Evolutionary conservation across 768 basidiomycete genomes (phyloP).

Genomic region (Tricholoma sp.): DNA sequence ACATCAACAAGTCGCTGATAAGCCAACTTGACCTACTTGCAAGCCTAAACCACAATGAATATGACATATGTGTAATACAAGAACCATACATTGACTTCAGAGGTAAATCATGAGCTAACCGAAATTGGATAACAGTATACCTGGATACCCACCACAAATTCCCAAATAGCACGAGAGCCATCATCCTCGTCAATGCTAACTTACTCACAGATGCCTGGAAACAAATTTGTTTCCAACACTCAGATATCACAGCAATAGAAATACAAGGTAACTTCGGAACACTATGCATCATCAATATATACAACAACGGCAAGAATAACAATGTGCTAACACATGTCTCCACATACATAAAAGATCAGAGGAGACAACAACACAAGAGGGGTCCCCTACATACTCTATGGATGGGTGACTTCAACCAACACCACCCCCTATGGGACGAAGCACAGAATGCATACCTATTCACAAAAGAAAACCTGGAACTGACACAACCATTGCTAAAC

Average conservation of each 20-base stretch:
- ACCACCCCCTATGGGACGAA: conserved; percentile 36
- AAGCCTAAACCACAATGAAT: not conserved
- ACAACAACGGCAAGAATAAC: conserved; percentile 24
- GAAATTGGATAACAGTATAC: not conserved
- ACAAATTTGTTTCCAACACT: not conserved
- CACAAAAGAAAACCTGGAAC: conserved; percentile 19
- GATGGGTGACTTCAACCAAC: conserved; percentile 9
- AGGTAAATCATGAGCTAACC: not conserved
- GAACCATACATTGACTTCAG: not conserved
- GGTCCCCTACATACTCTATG: conserved; percentile 16
- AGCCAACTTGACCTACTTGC: not conserved
- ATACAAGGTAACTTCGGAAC: conserved; percentile 5
- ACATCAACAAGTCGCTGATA: not conserved
- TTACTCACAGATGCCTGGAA: no score
- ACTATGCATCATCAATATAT: conserved; percentile 32
- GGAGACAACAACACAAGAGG: not conserved
- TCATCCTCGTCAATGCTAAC: no score
- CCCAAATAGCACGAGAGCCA: conserved; percentile 2
- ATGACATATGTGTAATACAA: not conserved
- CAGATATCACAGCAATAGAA: conserved; percentile 18
- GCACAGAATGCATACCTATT: conserved; percentile 28
- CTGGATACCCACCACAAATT: conserved; percentile 3
- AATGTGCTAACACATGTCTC: conserved; percentile 6
- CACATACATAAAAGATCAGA: conserved; percentile 11
- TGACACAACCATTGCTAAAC: conserved; percentile 4